Evolutionary conservation across 495 filamentous ascomycete genomes (phyloP), one percentile per base, ranked within the genome.

Genomic region (Podospora pseudocomata): DNA sequence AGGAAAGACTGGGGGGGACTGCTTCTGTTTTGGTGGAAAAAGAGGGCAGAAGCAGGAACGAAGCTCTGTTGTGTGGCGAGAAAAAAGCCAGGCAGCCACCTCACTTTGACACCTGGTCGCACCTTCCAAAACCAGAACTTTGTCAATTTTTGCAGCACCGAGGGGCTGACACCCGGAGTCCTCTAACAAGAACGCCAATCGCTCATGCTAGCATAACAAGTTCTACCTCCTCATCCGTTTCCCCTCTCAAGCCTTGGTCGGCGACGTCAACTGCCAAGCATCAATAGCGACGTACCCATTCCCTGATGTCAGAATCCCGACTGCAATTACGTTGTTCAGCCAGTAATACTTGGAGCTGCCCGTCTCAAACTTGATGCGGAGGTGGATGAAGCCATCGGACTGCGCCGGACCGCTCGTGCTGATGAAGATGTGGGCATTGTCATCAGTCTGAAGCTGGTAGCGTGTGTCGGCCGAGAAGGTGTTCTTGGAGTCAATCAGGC

Each of bases 381-480:
- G 66, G 28, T 77, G 75, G n/a, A 76, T 13, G 4, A 39, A 13
- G 0, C 75, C 75, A 58, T 74, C 71, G 3, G 69, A 5, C 69
- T 76, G 74, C 53, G 72, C 66, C 16, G 72, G 74, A 11, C 75
- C 75, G 58, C 65, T 67, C 13, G 74, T 76, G 15, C 70, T 70
- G 54, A 77, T 72, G 34, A 74, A 76, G 63, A 77, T 74, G 57
- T 77, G 54, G 19, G 74, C 75, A 16, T 70, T 70, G 69, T 77
- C 75, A 39, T 74, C 65, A 11, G 75, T 77, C 28, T 71, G 63
- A 9, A 77, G 68, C 16, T 74, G 73, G 62, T 75, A 75, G 5
- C 75, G 73, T 44, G 73, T 77, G 64, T 77, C 75, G 66, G 73
- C 73, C 7, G 63, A 65, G 68, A 72, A 74, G 54, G 63, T 66